Evolutionary conservation across 1,284 basidiomycete genomes (phyloP).

Genomic region (Phlebopus sp.): DNA sequence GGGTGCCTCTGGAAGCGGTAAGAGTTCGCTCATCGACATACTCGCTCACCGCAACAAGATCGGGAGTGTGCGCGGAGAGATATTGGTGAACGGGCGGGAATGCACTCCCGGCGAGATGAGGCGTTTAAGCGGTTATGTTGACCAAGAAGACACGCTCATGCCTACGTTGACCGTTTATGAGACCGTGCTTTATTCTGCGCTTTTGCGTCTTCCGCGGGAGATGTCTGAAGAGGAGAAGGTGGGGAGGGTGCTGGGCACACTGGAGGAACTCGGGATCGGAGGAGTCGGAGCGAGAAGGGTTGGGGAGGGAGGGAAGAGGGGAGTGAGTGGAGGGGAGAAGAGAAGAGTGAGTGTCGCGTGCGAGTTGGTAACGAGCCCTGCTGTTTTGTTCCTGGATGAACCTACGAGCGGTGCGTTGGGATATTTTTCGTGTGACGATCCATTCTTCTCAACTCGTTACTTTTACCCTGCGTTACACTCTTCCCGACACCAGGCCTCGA

Average conservation of each 20-base stretch:
- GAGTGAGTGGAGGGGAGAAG: conserved; percentile 90
- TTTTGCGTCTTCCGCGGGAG: conserved; percentile 86
- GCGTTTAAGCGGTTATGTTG: conserved; percentile 89
- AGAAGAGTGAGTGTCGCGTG: conserved; percentile 96
- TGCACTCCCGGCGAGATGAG: conserved; percentile 76
- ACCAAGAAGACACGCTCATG: conserved; percentile 98
- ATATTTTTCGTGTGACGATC: background rate
- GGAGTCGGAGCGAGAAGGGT: conserved; percentile 89
- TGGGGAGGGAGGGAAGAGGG: conserved; percentile 86
- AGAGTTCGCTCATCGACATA: conserved; percentile 95
- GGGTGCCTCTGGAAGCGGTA: conserved; percentile 95
- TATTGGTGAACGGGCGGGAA: conserved; percentile 86
- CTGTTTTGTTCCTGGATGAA: conserved; percentile 94
- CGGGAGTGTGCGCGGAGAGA: conserved; percentile 72
- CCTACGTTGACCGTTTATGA: conserved; percentile 96
- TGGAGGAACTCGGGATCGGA: conserved; percentile 93
- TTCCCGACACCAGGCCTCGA: conserved; percentile 65
- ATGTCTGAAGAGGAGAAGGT: conserved; percentile 95
- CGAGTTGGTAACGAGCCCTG: conserved; percentile 94
- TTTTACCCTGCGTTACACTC: too few relatives aligned
- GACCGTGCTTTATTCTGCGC: conserved; percentile 90
- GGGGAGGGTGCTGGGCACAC: conserved; percentile 90
- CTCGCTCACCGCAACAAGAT: conserved; percentile 88
- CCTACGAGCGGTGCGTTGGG: conserved; percentile 80
- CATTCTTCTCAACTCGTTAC: too few relatives aligned